Evolutionary conservation across 495 filamentous ascomycete genomes (phyloP).

Genomic region (Aspergillus leporis): DNA sequence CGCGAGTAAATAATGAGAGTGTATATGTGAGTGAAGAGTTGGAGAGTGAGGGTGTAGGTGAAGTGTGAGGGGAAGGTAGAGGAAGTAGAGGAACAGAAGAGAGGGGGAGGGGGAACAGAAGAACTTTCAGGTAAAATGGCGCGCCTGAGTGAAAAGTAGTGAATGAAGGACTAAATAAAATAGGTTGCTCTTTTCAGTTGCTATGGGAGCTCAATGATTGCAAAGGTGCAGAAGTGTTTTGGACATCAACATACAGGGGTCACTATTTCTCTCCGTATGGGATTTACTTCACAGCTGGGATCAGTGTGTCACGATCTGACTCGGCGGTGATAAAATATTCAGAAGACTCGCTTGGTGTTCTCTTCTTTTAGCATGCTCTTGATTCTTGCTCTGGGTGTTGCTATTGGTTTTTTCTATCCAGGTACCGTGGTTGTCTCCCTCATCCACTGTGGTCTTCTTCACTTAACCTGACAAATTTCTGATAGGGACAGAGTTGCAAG

Average conservation of each 20-base stretch:
- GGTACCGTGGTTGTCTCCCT: not conserved
- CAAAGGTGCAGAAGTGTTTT: not conserved
- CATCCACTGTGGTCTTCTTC: not conserved
- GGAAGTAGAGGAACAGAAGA: not conserved
- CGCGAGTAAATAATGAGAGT: not conserved
- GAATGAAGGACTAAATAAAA: not conserved
- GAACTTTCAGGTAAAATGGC: not conserved
- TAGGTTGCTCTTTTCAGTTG: not conserved
- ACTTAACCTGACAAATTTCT: not conserved
- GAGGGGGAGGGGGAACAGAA: not conserved
- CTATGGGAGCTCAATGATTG: not conserved
- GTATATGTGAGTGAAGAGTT: not conserved
- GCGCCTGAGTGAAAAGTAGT: not conserved
- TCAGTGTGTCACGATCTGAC: too few species aligned
- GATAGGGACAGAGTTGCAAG: too few species aligned
- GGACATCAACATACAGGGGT: too few species aligned
- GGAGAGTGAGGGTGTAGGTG: not conserved
- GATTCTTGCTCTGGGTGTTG: not conserved
- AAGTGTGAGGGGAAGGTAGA: slow-evolving; percentile 4
- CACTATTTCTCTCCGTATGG: too few species aligned
- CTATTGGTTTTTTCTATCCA: not conserved
- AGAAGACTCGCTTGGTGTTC: not conserved
- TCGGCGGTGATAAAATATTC: too few species aligned
- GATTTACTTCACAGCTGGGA: too few species aligned
- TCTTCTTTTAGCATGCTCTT: not conserved